Percentiles rank a stretch among this genome's conserved stretches.
Evolutionary conservation across 495 filamentous ascomycete species (phyloP).

Genomic region (Clavariopsis aquatica): DNA sequence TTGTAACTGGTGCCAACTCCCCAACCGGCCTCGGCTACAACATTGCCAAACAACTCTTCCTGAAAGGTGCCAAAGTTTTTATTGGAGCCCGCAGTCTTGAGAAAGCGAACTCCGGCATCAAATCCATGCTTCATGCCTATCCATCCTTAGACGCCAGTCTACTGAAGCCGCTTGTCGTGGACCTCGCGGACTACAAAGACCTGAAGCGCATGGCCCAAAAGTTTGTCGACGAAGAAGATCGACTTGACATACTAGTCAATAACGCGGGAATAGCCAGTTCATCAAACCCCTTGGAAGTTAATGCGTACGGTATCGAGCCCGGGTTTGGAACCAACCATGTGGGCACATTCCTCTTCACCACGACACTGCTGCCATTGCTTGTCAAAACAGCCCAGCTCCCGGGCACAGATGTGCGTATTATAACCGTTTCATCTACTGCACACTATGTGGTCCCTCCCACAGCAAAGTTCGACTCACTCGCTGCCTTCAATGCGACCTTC

Average conservation of each 20-base stretch:
- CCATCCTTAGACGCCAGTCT: neutral
- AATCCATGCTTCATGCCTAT: neutral
- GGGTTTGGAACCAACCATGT: conserved; percentile 8
- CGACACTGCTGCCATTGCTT: conserved; percentile 18
- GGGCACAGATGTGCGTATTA: conserved; percentile 18
- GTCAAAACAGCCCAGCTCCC: conserved; percentile 6
- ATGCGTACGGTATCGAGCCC: neutral
- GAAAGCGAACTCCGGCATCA: conserved; percentile 11
- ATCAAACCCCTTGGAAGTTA: neutral
- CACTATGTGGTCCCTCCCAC: conserved; percentile 1
- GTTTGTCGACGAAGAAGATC: neutral
- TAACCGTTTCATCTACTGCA: conserved; percentile 11
- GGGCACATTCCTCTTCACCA: conserved; percentile 13
- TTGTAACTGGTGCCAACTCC: conserved; percentile 18
- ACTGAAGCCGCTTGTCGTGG: conserved; percentile 2
- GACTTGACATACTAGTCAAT: conserved; percentile 27
- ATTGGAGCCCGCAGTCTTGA: conserved; percentile 9
- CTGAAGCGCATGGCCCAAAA: conserved; percentile 3
- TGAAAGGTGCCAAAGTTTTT: conserved; percentile 21
- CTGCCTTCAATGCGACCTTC: neutral
- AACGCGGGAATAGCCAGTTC: conserved; percentile 5
- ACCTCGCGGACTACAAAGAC: conserved; percentile 6
- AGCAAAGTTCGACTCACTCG: neutral
- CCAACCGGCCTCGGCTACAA: conserved; percentile 11
- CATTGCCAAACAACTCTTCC: conserved; percentile 4